Conservation (phyloP, 768 basidiomycete genomes). For the Rhodocollybia butyracea region DNA sequence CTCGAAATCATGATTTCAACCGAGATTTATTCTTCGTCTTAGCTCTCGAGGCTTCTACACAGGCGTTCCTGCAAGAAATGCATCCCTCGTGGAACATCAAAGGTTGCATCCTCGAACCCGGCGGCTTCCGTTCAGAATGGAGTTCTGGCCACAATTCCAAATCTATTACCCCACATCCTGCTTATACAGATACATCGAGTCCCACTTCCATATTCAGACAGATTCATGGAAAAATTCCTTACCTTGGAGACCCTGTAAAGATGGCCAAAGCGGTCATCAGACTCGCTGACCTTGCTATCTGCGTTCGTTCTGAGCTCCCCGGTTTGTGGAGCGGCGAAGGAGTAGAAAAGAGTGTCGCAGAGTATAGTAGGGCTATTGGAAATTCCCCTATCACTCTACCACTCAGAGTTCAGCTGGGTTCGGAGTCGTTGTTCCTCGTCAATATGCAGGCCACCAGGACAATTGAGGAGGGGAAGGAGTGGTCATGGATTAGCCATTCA, state of each 20-base stretch:
- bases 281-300: slow-evolving; percentile 8
- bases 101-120: slow-evolving; percentile 18
- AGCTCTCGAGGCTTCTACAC: slow-evolving; percentile 33
- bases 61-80: slow-evolving; percentile 31
- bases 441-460: slow-evolving; percentile 9
- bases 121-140: slow-evolving; percentile 23
- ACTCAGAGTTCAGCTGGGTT: slow-evolving; percentile 21
- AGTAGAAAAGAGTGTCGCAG: neutral
- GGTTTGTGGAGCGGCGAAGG: neutral
- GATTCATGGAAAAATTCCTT: slow-evolving; percentile 2
- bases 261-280: slow-evolving; percentile 17
- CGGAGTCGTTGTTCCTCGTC: slow-evolving; percentile 18
- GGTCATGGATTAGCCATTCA: slow-evolving; percentile 3
- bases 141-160: slow-evolving; percentile 8
- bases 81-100: slow-evolving; percentile 40
- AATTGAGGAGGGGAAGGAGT: neutral
- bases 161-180: slow-evolving; percentile 18
- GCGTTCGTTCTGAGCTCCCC: neutral
- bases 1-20: neutral
- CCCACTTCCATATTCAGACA: slow-evolving; percentile 9
- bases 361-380: neutral
- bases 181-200: slow-evolving; percentile 16
- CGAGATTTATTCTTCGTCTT: too few species aligned
- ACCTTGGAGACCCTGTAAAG: slow-evolving; percentile 13
- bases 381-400: slow-evolving; percentile 13